phyloP scores from a whole-genome alignment of 2,329 filamentous ascomycete species.

The Alternaria sp. region DNA sequence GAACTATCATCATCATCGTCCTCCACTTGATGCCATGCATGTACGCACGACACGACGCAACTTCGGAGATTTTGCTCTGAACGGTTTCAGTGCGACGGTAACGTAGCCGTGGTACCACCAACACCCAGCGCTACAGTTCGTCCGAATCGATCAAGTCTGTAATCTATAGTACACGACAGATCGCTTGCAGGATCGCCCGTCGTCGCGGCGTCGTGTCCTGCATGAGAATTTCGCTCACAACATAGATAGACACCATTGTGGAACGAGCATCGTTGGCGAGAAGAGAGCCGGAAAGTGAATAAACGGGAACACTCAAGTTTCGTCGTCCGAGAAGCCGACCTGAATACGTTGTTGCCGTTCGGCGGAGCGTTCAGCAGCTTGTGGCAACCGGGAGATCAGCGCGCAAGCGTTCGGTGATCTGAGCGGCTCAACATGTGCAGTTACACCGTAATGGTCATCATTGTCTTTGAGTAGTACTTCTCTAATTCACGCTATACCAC shows the following conservation, averaged over 20 bases:
- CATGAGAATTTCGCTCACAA: not conserved
- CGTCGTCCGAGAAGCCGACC: not conserved
- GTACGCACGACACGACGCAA: not conserved
- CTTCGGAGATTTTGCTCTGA: constrained; percentile 5
- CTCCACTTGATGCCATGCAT: not conserved
- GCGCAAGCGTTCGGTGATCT: not conserved
- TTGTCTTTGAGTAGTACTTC: not conserved
- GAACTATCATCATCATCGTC: not conserved
- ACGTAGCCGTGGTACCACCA: constrained; percentile 2
- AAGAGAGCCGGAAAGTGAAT: not conserved
- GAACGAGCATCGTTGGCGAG: constrained; percentile 7
- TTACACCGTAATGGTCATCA: not conserved
- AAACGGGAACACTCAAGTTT: not conserved
- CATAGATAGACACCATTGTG: not conserved
- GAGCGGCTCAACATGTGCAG: not conserved
- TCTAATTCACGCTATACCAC: not conserved
- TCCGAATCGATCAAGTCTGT: constrained; percentile 4
- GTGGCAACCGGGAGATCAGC: not conserved
- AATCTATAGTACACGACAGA: constrained; percentile 7
- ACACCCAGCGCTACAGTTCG: constrained; percentile 3
- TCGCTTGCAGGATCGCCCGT: constrained; percentile 14
- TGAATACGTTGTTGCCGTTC: not conserved
- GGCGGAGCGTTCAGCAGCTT: not conserved
- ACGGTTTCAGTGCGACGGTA: constrained; percentile 9
- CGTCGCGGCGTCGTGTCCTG: not conserved